A percentile compares a stretch with the other conserved stretches of the same genome.
Evolutionary conservation across 2,329 filamentous ascomycete genomes (phyloP).

Genomic region (Shiraia bambusicola): DNA sequence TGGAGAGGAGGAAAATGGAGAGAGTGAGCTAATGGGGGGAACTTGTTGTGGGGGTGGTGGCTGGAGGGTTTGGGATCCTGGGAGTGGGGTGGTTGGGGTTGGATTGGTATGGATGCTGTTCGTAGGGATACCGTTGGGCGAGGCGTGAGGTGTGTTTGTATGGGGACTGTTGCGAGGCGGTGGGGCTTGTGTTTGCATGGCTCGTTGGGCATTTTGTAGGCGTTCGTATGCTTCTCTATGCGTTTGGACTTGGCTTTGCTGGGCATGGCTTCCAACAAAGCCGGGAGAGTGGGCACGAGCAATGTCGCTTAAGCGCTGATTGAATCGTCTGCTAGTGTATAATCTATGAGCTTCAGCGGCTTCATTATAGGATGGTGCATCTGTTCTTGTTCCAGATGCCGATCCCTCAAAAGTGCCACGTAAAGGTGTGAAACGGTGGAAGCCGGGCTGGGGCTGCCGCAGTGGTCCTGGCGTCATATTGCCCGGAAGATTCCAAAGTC

Average conservation of each 20-base stretch:
- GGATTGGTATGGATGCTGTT: no score
- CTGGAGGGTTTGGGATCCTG: no score
- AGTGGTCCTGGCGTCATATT: slow-evolving; percentile 1
- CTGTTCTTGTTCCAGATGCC: no score
- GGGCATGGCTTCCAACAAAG: slow-evolving; percentile 1
- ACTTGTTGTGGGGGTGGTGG: no score
- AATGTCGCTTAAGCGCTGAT: slow-evolving; percentile 30
- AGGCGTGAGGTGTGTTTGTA: slow-evolving; percentile 2
- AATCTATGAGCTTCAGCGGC: slow-evolving; percentile 4
- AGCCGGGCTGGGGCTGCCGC: background rate
- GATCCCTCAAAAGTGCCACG: background rate
- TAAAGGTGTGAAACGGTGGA: no score
- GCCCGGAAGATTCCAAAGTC: slow-evolving; percentile 2
- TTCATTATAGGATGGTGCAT: no score
- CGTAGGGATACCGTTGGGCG: no score
- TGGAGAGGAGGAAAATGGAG: no score
- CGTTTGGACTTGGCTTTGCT: slow-evolving; percentile 13
- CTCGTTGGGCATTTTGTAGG: slow-evolving; percentile 10
- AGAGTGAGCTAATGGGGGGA: no score
- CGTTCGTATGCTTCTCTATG: slow-evolving; percentile 20
- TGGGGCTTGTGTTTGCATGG: slow-evolving; percentile 4
- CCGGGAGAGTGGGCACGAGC: slow-evolving; percentile 5
- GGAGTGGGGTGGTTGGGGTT: no score
- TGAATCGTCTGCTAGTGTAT: slow-evolving; percentile 5
- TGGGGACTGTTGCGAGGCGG: background rate